phyloP scores from a whole-genome alignment of 2,329 filamentous ascomycete species.

The Fusarium pseudograminearum region DNA sequence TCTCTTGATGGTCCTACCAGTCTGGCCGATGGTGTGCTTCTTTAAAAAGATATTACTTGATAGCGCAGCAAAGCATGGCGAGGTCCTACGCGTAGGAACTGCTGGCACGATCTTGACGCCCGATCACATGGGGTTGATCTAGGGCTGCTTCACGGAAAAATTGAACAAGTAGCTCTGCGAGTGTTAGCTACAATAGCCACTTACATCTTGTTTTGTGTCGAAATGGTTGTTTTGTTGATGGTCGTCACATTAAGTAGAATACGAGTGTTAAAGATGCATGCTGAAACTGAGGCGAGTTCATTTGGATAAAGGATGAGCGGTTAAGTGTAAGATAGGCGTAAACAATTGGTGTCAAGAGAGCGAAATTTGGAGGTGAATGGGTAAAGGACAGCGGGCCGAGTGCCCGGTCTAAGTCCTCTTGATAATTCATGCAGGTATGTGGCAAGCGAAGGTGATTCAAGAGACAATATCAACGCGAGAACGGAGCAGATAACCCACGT shows the following conservation, averaged over 20 bases:
- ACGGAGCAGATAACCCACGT: conserved; percentile 43
- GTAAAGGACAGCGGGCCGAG: conserved; percentile 60
- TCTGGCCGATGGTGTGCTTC: conserved; percentile 8
- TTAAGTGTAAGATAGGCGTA: conserved; percentile 60
- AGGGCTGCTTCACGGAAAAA: conserved; percentile 5
- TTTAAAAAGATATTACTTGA: conserved; percentile 51
- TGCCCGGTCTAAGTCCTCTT: conserved; percentile 64
- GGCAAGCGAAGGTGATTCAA: conserved; percentile 59
- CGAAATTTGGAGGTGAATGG: conserved; percentile 63
- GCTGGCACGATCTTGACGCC: conserved; percentile 54
- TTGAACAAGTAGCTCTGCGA: not conserved
- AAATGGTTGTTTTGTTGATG: conserved; percentile 62
- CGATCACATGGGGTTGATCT: conserved; percentile 48
- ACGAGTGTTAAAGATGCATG: conserved; percentile 64
- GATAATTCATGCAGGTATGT: conserved; percentile 53
- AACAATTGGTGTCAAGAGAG: conserved; percentile 60
- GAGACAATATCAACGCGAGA: conserved; percentile 57
- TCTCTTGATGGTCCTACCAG: conserved; percentile 48
- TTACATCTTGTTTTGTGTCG: conserved; percentile 36
- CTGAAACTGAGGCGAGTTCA: conserved; percentile 53
- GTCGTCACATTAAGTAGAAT: conserved; percentile 61
- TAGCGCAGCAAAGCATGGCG: conserved; percentile 58
- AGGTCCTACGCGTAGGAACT: conserved; percentile 58
- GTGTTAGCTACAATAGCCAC: conserved; percentile 20
- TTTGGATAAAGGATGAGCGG: conserved; percentile 41